Conservation (phyloP, 148 eudicot species). For the Silene conica region DNA sequence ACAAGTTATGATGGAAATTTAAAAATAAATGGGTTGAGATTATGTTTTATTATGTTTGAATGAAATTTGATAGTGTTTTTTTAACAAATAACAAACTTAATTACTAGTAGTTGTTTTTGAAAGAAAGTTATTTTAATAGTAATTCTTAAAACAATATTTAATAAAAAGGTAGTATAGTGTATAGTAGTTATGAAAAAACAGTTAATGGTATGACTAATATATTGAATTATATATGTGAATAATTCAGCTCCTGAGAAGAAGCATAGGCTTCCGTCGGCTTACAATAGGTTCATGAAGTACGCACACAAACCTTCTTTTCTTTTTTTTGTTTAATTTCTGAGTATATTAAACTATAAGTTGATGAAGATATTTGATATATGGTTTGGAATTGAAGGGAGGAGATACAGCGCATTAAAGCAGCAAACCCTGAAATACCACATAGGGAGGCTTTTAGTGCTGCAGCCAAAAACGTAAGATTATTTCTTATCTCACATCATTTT, state of each 20-base stretch:
- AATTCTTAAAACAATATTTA: no score
- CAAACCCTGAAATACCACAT: slow-evolving; percentile 90
- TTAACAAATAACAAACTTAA: no score
- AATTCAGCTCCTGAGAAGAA: slow-evolving; percentile 96
- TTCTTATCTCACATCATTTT: no score
- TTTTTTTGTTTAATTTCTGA: not conserved
- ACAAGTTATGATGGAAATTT: no score
- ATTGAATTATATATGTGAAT: slow-evolving; percentile 12
- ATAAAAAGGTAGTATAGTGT: no score
- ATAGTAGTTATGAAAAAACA: no score
- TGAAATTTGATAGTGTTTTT: no score
- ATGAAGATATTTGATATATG: not conserved
- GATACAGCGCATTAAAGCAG: slow-evolving; percentile 90
- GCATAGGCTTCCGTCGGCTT: slow-evolving; percentile 96
- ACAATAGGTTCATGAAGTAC: slow-evolving; percentile 95
- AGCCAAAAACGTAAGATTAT: slow-evolving; percentile 67
- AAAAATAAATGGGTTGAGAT: no score
- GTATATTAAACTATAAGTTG: not conserved
- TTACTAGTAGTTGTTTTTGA: no score
- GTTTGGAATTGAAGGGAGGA: slow-evolving; percentile 56
- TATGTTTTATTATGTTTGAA: no score
- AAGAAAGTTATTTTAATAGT: no score
- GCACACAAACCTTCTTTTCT: not conserved
- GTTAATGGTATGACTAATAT: no score
- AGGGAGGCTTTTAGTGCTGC: slow-evolving; percentile 97